phyloP scores from a whole-genome alignment of 2,329 filamentous ascomycete species.

The Alternaria solani region DNA sequence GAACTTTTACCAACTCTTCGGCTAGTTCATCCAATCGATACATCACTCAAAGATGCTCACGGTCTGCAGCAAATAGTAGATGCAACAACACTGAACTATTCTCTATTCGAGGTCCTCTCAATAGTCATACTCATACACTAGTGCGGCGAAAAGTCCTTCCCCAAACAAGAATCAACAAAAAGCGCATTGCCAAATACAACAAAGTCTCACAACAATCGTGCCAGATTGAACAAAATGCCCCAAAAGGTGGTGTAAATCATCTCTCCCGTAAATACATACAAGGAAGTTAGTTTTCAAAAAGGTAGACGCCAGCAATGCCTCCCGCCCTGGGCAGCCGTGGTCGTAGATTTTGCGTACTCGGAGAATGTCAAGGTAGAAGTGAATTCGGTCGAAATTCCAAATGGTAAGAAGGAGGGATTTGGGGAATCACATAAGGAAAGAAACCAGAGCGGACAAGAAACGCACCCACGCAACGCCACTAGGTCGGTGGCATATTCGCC shows the following conservation, averaged over 20 bases:
- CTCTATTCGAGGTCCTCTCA: conserved; percentile 1
- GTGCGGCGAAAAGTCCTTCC: not conserved
- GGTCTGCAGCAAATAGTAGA: not conserved
- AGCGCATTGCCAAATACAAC: not conserved
- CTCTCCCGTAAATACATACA: conserved; percentile 14
- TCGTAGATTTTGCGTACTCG: not conserved
- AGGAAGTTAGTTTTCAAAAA: conserved; percentile 10
- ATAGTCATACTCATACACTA: conserved; percentile 12
- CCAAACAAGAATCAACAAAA: not conserved
- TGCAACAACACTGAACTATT: not conserved
- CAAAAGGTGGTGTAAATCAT: conserved; percentile 8
- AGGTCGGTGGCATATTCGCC: not conserved
- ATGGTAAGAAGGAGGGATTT: conserved; percentile 6
- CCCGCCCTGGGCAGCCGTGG: not conserved
- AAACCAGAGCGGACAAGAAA: not conserved
- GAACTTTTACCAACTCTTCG: not conserved
- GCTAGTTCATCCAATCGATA: not conserved
- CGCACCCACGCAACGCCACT: conserved; percentile 1
- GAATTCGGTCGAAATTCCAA: not conserved
- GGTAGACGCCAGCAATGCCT: conserved; percentile 5
- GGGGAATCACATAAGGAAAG: conserved; percentile 28
- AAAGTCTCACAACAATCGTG: conserved; percentile 3
- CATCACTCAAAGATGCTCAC: not conserved
- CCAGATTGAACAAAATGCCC: conserved; percentile 1
- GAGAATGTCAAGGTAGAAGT: conserved; percentile 1